Evolutionary conservation across 495 filamentous ascomycete species (phyloP).

Genomic region (Darksidea phi): DNA sequence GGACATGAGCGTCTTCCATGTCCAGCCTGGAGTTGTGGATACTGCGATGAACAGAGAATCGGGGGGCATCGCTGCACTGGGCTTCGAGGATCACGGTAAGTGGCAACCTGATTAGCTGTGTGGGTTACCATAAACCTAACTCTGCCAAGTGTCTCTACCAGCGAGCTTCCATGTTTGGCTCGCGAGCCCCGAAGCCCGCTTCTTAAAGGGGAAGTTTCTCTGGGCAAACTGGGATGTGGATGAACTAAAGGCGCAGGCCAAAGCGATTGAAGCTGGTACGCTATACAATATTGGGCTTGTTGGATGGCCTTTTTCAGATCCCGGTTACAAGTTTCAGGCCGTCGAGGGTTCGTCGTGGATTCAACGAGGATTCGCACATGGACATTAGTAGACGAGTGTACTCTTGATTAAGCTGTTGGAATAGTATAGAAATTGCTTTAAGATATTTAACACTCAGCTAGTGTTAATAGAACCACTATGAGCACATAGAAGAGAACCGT

Average conservation of each 20-base stretch:
- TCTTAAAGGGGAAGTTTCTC: slow-evolving; percentile 51
- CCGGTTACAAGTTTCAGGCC: neutral
- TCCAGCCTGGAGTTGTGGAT: slow-evolving; percentile 51
- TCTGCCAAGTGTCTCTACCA: slow-evolving; percentile 43
- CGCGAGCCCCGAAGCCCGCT: slow-evolving; percentile 49
- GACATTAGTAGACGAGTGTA: too few species aligned
- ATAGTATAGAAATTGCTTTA: too few species aligned
- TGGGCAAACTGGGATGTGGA: slow-evolving; percentile 58
- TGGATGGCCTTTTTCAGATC: slow-evolving; percentile 28
- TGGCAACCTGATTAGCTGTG: neutral
- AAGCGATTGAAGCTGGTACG: slow-evolving; percentile 43
- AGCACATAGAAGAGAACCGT: too few species aligned
- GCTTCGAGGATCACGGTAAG: slow-evolving; percentile 47
- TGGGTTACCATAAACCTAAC: slow-evolving; percentile 16
- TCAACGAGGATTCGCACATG: too few species aligned
- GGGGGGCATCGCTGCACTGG: slow-evolving; percentile 41
- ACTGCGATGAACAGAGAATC: slow-evolving; percentile 47
- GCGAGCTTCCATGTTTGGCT: slow-evolving; percentile 54
- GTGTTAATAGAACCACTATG: too few species aligned
- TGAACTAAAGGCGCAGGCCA: slow-evolving; percentile 48
- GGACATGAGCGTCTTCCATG: slow-evolving; percentile 46
- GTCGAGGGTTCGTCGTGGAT: too few species aligned
- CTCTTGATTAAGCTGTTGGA: too few species aligned
- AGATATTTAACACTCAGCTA: too few species aligned
- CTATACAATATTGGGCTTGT: slow-evolving; percentile 18